These are phyloP conservation scores for Myriosclerotinia scirpicola DNA, from an alignment of 2,329 filamentous ascomycete species.

Conservation along the genomic window DNA sequence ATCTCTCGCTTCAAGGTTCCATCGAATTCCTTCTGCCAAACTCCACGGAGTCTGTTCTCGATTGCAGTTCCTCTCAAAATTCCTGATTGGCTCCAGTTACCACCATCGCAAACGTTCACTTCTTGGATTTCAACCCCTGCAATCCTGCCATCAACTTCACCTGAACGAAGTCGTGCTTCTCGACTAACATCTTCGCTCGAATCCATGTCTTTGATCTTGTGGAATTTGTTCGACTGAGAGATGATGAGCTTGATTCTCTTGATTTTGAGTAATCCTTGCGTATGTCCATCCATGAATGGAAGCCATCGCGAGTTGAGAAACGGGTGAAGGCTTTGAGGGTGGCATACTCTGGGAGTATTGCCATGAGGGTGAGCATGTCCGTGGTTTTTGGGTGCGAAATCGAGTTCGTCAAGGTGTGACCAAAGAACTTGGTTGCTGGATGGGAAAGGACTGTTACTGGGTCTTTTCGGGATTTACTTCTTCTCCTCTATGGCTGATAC, in stretches of 20 bases:
- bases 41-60: background rate
- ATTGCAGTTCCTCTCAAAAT: background rate
- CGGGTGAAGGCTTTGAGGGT: background rate
- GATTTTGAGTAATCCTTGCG: background rate
- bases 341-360: constrained; percentile 1
- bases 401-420: background rate
- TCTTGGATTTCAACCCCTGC: background rate
- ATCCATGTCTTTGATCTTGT: background rate
- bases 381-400: background rate
- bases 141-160: background rate
- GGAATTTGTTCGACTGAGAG: background rate
- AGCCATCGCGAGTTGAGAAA: background rate
- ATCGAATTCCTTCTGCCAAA: background rate
- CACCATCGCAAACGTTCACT: background rate
- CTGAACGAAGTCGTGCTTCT: background rate
- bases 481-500: too few species aligned
- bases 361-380: background rate
- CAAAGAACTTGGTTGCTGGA: background rate
- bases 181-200: background rate
- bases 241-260: background rate
- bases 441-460: background rate
- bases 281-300: background rate
- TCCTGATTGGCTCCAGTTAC: background rate
- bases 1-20: background rate
- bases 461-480: background rate